A percentile compares a stretch with the other conserved stretches of the same genome.
phyloP scores from a whole-genome alignment of 495 filamentous ascomycete genomes.

The Beverwykella pulmonaria region DNA sequence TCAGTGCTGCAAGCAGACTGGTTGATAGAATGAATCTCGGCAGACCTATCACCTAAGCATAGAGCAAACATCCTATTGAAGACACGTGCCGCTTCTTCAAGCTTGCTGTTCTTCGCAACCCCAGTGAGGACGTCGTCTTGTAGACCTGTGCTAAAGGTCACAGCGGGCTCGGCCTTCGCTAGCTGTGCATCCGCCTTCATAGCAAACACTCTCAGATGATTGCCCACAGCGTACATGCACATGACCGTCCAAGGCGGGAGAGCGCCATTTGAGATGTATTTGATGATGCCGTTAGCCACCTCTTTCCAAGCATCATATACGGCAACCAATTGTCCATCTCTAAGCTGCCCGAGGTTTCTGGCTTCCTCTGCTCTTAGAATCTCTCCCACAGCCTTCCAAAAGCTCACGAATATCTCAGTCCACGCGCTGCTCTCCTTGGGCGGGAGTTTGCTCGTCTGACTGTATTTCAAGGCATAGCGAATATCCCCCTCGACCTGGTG shows the following conservation, averaged over 20 bases:
- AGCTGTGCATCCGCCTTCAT: slow-evolving; percentile 78
- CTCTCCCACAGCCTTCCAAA: slow-evolving; percentile 78
- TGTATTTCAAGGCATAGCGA: slow-evolving; percentile 62
- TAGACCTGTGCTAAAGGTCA: slow-evolving; percentile 54
- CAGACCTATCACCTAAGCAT: slow-evolving; percentile 85
- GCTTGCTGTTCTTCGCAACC: slow-evolving; percentile 70
- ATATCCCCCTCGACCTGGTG: slow-evolving; percentile 60
- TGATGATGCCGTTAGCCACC: slow-evolving; percentile 66
- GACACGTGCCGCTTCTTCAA: slow-evolving; percentile 85
- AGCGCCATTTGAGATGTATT: slow-evolving; percentile 65
- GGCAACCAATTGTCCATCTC: slow-evolving; percentile 63
- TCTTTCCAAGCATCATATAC: slow-evolving; percentile 88
- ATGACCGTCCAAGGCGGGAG: slow-evolving; percentile 85
- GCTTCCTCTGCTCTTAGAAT: slow-evolving; percentile 45
- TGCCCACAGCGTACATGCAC: slow-evolving; percentile 80
- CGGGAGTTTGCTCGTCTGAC: slow-evolving; percentile 54
- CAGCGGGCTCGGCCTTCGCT: slow-evolving; percentile 51
- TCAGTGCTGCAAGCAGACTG: slow-evolving; percentile 28
- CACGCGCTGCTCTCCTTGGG: slow-evolving; percentile 71
- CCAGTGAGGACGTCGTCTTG: slow-evolving; percentile 78
- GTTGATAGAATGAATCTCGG: background rate
- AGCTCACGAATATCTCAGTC: slow-evolving; percentile 78
- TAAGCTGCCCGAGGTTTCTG: slow-evolving; percentile 37
- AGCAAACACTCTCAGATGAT: slow-evolving; percentile 81
- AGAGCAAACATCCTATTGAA: slow-evolving; percentile 87